phyloP scores from a whole-genome alignment of 192 early-diverging fungal species.

The Coemansia sp. region DNA sequence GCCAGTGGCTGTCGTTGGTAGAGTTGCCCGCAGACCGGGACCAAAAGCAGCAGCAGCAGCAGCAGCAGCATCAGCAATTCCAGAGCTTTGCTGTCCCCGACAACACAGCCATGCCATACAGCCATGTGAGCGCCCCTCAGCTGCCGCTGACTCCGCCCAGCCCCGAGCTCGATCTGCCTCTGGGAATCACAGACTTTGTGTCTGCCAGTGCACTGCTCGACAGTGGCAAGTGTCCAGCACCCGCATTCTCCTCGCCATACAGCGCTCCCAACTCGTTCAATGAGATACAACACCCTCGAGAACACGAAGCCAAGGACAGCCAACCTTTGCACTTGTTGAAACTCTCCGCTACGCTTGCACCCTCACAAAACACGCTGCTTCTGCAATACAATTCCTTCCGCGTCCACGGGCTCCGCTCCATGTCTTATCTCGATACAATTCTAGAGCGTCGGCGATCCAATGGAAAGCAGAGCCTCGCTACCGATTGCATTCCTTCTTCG shows the following conservation, averaged over 20 bases:
- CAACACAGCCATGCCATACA: not conserved
- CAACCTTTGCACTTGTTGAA: not conserved
- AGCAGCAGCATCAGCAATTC: not conserved
- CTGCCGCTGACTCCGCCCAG: slow-evolving; percentile 32
- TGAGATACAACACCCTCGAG: not conserved
- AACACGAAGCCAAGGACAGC: not conserved
- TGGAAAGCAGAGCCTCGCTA: not conserved
- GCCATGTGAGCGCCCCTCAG: not conserved
- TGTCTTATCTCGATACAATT: slow-evolving; percentile 8
- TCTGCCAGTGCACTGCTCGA: slow-evolving; percentile 13
- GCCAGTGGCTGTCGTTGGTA: slow-evolving; percentile 45
- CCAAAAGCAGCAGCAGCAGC: not conserved
- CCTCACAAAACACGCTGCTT: slow-evolving; percentile 16
- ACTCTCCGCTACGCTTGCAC: not conserved
- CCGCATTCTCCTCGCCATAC: not conserved
- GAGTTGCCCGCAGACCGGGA: not conserved
- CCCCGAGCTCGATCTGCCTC: slow-evolving; percentile 16
- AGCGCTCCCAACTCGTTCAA: not conserved
- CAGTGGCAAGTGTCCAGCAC: not conserved
- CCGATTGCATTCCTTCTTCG: not conserved
- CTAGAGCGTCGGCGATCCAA: not conserved
- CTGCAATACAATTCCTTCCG: slow-evolving; percentile 25
- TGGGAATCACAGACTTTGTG: slow-evolving; percentile 18
- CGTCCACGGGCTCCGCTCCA: slow-evolving; percentile 5
- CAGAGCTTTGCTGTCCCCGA: not conserved